Conservation (phyloP, 2,329 filamentous ascomycete genomes). For the Diaporthe batatas region DNA sequence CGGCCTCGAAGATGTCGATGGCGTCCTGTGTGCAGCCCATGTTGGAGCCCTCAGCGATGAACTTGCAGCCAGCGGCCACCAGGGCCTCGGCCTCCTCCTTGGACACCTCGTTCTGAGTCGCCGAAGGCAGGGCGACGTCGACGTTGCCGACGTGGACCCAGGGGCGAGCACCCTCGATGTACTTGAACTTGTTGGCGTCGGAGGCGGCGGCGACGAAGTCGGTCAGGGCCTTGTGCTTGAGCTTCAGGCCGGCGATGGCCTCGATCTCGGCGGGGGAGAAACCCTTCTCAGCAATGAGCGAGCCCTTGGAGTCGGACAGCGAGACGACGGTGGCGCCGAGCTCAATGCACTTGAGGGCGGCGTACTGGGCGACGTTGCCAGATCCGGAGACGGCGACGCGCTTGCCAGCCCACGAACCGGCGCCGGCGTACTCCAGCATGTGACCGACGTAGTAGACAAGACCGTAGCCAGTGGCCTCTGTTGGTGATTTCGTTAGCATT, state of each 20-base stretch:
- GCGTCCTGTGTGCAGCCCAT: slow-evolving; percentile 98
- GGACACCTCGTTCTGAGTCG: slow-evolving; percentile 97
- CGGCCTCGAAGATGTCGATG: slow-evolving; percentile 90
- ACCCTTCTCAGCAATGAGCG: slow-evolving; percentile 79
- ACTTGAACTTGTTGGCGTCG: slow-evolving; percentile 76
- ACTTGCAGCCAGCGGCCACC: slow-evolving; percentile 80
- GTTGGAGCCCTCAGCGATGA: slow-evolving; percentile 97
- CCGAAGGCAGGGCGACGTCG: slow-evolving; percentile 91
- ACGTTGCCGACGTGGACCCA: slow-evolving; percentile 92
- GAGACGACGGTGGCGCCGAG: slow-evolving; percentile 93
- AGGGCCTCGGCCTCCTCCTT: slow-evolving; percentile 89
- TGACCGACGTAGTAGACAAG: slow-evolving; percentile 96
- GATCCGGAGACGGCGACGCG: slow-evolving; percentile 95
- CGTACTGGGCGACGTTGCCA: slow-evolving; percentile 98
- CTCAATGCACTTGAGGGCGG: slow-evolving; percentile 95
- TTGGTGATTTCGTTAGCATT: slow-evolving; percentile 34
- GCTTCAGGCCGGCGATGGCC: slow-evolving; percentile 87
- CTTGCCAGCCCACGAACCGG: slow-evolving; percentile 90
- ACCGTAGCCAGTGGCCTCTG: slow-evolving; percentile 95
- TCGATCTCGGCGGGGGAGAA: slow-evolving; percentile 86
- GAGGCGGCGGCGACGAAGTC: slow-evolving; percentile 57
- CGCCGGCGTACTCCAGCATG: slow-evolving; percentile 93
- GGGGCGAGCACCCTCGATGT: slow-evolving; percentile 87
- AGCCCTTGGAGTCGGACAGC: slow-evolving; percentile 91
- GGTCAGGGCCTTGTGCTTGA: slow-evolving; percentile 85